Base-by-base conservation (phyloP, 2,329 filamentous ascomycete species). In the Akanthomyces dipterigenus region DNA sequence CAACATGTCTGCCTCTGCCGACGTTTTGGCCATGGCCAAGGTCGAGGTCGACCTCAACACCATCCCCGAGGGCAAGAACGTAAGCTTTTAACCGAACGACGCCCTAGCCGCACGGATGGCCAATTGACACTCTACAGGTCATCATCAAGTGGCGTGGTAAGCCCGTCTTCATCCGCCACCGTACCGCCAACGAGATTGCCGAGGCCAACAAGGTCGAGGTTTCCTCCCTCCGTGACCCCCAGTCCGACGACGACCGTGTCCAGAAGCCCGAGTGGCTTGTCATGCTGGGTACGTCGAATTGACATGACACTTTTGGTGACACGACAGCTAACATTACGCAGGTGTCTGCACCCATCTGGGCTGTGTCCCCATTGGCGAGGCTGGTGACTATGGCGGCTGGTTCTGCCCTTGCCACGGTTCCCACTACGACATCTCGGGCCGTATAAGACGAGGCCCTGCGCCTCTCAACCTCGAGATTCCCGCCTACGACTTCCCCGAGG, bases 81-180 rank as follows among this genome's bases (percentile, higher is more conserved):
- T 93, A 82, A 76, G 89, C 82, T 12, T 34, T 57, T 59, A 31
- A 18, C 3, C 12, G 20, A 28, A 22, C 24, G 31, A 31, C 12
- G 9, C 5, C 31, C 50, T 43, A n/a, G n/a, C 3, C 20, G 5
- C 18, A 3, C 14, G 28, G 20, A 12, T 20, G 24, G 55, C 38
- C 55, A 60, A 57, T 14, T 20, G 5, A 48, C 48, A 22, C 20
- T 18, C 22, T 45, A 46, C 72, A 93, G 89, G 88, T 99, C 76
- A 96, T 99, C 78, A 96, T 99, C 85, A 99, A 99, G 84, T 99
- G 95, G 95, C 90, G 95, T 84, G 95, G 95, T 77, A 99, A 99
- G 90, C 95, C 95, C 77, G 92, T 99, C 77, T 99, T 99, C 84
- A 92, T 99, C 86, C 93, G 95, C 78, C 95, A 99, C 88, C 91